Evolutionary conservation across 306 rosid genomes (phyloP).

Genomic region (Aeschynomene evenia): DNA sequence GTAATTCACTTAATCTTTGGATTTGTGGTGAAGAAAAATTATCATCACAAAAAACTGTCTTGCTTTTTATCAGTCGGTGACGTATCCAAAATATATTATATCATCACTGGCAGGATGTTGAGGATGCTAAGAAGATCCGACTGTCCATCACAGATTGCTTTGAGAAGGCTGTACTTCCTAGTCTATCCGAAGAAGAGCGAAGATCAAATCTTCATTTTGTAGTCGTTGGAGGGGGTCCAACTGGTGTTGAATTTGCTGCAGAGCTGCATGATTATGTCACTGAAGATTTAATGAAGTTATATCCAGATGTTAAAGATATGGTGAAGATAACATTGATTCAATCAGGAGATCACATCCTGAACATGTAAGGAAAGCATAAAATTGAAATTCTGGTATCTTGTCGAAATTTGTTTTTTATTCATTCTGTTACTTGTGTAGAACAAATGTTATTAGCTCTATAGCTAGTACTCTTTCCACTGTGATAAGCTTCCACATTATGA

Average conservation of each 20-base stretch:
- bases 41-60: not conserved
- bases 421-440: not conserved
- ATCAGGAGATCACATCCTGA: constrained; percentile 98
- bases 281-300: constrained; percentile 75
- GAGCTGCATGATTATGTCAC: constrained; percentile 85
- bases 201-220: constrained; percentile 90
- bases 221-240: constrained; percentile 98
- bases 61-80: not conserved
- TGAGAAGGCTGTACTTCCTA: constrained; percentile 86
- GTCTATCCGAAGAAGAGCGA: constrained; percentile 68
- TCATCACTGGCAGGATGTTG: constrained; percentile 67
- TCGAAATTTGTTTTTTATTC: not conserved
- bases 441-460: not conserved
- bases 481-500: not conserved
- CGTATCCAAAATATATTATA: constrained; percentile 18
- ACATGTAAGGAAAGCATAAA: constrained; percentile 52
- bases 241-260: constrained; percentile 97
- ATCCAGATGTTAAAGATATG: constrained; percentile 65
- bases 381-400: constrained; percentile 10
- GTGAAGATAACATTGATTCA: constrained; percentile 87
- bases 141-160: constrained; percentile 85
- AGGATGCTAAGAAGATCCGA: constrained; percentile 90
- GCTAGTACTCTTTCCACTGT: not conserved
- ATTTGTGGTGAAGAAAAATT: not conserved
- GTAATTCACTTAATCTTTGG: constrained; percentile 15